Percentiles rank a stretch among this genome's conserved stretches.
These are phyloP conservation scores for Penicillium goetzii DNA, from an alignment of 495 filamentous ascomycete genomes.

Conservation along the genomic window DNA sequence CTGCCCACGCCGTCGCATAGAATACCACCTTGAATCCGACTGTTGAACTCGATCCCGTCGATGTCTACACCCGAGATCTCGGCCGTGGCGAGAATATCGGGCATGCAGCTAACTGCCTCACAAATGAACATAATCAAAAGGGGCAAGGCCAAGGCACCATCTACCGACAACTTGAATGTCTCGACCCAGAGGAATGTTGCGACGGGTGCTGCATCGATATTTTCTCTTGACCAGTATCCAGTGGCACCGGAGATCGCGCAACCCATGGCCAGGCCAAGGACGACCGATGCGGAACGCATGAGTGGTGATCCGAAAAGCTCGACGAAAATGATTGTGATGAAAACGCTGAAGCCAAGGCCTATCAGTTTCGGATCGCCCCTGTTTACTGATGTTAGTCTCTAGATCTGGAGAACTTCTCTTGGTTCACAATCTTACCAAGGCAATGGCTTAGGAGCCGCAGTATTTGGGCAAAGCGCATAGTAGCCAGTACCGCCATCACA, in stretches of 20 bases:
- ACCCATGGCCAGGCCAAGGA: conserved; percentile 75
- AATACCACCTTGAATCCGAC: conserved; percentile 81
- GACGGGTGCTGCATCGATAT: conserved; percentile 66
- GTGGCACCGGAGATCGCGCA: conserved; percentile 80
- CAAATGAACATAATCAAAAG: conserved; percentile 60
- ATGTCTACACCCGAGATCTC: conserved; percentile 76
- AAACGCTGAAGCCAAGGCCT: conserved; percentile 83
- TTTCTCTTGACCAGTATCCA: conserved; percentile 71
- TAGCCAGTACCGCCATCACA: conserved; percentile 59
- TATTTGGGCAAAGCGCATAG: conserved; percentile 67
- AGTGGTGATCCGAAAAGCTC: conserved; percentile 76
- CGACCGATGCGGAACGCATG: conserved; percentile 70
- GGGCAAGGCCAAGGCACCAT: conserved; percentile 76
- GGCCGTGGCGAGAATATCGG: conserved; percentile 83
- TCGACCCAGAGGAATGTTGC: conserved; percentile 86
- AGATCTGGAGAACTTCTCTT: not conserved
- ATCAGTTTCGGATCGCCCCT: conserved; percentile 78
- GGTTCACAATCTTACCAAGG: conserved; percentile 49
- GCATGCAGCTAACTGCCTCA: conserved; percentile 77
- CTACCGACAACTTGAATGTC: conserved; percentile 77
- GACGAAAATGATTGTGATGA: conserved; percentile 76
- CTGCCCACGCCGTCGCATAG: conserved; percentile 81
- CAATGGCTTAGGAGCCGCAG: conserved; percentile 69
- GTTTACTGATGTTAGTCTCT: not conserved
- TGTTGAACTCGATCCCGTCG: conserved; percentile 75